Conservation (phyloP, 2,329 filamentous ascomycete species). For the Fusarium nematophilum region DNA sequence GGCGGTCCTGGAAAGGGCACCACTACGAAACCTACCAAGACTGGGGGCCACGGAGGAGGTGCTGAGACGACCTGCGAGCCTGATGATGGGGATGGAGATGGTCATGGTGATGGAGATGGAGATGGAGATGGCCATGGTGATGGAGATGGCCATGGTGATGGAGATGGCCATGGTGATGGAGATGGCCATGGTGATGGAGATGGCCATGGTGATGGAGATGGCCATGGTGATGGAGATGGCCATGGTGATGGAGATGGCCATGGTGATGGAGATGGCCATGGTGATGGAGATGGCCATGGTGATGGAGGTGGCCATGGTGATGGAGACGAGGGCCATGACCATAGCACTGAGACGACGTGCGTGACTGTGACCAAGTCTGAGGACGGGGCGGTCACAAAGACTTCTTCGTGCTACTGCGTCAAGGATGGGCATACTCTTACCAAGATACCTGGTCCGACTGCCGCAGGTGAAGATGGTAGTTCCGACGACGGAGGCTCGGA, state of each 20-base stretch:
- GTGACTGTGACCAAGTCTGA: slow-evolving; percentile 11
- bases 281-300: too few species aligned
- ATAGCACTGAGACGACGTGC: slow-evolving; percentile 5
- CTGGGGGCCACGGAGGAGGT: slow-evolving; percentile 17
- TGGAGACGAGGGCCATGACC: slow-evolving; percentile 1
- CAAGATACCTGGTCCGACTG: background rate
- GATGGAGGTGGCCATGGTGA: slow-evolving; percentile 1
- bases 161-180: too few species aligned
- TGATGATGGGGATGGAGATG: too few species aligned
- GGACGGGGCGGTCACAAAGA: slow-evolving; percentile 4
- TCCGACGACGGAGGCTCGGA: background rate
- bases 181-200: too few species aligned
- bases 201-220: too few species aligned
- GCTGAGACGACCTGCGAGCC: slow-evolving; percentile 18
- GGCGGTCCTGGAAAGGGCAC: slow-evolving; percentile 4
- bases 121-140: too few species aligned
- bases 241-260: too few species aligned
- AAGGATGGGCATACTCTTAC: slow-evolving; percentile 11
- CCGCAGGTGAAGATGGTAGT: background rate
- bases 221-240: too few species aligned
- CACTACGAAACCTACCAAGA: slow-evolving; percentile 3
- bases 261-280: too few species aligned
- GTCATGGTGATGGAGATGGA: too few species aligned
- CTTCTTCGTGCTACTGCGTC: slow-evolving; percentile 7
- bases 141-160: too few species aligned